phyloP scores from a whole-genome alignment of 169 alveolate genomes.

The Babesia caballi region DNA sequence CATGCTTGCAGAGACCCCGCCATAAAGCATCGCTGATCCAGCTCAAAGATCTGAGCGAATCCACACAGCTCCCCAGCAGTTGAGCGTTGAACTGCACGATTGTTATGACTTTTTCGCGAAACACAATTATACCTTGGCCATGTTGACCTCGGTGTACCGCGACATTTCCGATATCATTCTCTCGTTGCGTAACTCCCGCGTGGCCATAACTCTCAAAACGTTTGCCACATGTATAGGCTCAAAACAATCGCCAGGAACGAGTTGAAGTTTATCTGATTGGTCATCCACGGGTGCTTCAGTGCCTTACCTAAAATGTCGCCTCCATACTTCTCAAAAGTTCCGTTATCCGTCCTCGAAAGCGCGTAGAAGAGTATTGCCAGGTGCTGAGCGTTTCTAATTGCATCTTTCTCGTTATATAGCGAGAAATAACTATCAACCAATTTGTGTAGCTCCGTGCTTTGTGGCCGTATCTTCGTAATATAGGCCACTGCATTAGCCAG shows the following conservation, averaged over 20 bases:
- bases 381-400: slow-evolving; percentile 15
- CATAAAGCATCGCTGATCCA: neutral
- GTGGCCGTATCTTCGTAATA: neutral
- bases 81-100: slow-evolving; percentile 41
- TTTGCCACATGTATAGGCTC: slow-evolving; percentile 38
- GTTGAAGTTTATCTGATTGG: neutral
- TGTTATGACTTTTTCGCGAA: neutral
- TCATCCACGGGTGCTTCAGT: neutral
- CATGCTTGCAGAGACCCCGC: slow-evolving; percentile 3
- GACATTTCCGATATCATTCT: slow-evolving; percentile 7
- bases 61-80: slow-evolving; percentile 27
- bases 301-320: neutral
- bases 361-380: slow-evolving; percentile 10
- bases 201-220: slow-evolving; percentile 3
- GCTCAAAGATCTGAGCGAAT: neutral
- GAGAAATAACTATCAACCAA: neutral
- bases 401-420: neutral
- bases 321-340: neutral
- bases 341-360: neutral
- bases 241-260: no score
- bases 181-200: neutral
- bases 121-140: neutral
- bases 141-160: neutral
- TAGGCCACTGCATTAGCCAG: slow-evolving; percentile 5
- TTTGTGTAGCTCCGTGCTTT: neutral